Percentiles rank a stretch among this genome's conserved stretches.
phyloP scores from a whole-genome alignment of 2,329 filamentous ascomycete genomes.

The Orbilia blumenaviensis region DNA sequence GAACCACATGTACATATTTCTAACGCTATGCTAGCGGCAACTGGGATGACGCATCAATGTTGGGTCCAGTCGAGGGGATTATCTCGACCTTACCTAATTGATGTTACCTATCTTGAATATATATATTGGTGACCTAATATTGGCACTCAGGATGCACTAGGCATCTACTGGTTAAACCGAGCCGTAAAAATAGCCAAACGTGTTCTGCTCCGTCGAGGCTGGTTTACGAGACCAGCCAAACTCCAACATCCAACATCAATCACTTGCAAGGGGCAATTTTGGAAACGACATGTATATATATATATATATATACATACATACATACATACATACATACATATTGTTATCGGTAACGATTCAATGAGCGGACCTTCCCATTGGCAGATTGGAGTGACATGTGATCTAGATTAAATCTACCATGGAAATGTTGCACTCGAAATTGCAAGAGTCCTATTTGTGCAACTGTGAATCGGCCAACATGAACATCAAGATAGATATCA shows the following conservation, averaged over 20 bases:
- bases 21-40: background rate
- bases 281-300: background rate
- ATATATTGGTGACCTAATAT: background rate
- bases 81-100: conserved; percentile 6
- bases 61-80: too few relatives aligned
- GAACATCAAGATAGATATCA: too few relatives aligned
- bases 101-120: background rate
- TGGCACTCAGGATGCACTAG: background rate
- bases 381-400: background rate
- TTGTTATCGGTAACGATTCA: background rate
- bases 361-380: background rate
- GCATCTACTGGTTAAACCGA: background rate
- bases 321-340: too few relatives aligned
- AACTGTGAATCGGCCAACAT: too few relatives aligned
- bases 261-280: background rate
- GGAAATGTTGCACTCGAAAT: too few relatives aligned
- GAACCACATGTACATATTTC: background rate
- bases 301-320: too few relatives aligned
- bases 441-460: too few relatives aligned
- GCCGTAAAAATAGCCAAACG: too few relatives aligned
- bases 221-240: background rate
- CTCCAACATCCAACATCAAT: conserved; percentile 4
- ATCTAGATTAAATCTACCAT: too few relatives aligned
- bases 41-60: background rate
- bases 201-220: too few relatives aligned